phyloP scores from a whole-genome alignment of 768 basidiomycete genomes.

The Suillus tomentosus region DNA sequence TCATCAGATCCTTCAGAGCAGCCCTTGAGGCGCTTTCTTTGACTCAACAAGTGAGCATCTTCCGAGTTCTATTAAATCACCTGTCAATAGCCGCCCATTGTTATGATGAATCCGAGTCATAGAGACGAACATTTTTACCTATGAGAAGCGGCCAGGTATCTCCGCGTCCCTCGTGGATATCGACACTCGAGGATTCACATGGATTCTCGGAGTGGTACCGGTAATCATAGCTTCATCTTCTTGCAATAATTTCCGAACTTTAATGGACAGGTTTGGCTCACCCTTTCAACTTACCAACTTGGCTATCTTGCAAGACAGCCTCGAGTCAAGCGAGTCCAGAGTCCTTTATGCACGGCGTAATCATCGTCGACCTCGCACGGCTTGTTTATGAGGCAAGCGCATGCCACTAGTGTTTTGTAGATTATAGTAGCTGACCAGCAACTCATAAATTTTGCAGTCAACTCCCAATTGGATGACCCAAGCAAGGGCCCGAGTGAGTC shows the following conservation, averaged over 20 bases:
- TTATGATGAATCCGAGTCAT: neutral
- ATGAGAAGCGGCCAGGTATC: neutral
- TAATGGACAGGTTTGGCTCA: neutral
- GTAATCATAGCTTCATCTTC: neutral
- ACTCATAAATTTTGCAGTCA: neutral
- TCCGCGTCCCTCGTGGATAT: neutral
- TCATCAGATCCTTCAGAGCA: too few species aligned
- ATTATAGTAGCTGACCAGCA: neutral
- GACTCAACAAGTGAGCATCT: neutral
- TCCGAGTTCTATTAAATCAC: neutral
- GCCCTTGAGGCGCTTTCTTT: too few species aligned
- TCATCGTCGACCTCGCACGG: neutral
- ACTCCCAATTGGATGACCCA: neutral
- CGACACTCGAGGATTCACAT: neutral
- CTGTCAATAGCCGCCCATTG: neutral
- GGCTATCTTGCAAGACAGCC: neutral
- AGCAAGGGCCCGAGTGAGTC: neutral
- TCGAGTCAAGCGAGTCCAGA: too few species aligned
- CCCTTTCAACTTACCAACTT: neutral
- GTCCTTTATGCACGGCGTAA: neutral
- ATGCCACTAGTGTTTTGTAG: neutral
- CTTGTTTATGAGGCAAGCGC: neutral
- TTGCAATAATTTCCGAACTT: neutral
- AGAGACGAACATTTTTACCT: neutral
- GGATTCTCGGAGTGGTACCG: too few species aligned